Conservation (phyloP, 2,329 filamentous ascomycete genomes). For the Stemphylium beticola region DNA sequence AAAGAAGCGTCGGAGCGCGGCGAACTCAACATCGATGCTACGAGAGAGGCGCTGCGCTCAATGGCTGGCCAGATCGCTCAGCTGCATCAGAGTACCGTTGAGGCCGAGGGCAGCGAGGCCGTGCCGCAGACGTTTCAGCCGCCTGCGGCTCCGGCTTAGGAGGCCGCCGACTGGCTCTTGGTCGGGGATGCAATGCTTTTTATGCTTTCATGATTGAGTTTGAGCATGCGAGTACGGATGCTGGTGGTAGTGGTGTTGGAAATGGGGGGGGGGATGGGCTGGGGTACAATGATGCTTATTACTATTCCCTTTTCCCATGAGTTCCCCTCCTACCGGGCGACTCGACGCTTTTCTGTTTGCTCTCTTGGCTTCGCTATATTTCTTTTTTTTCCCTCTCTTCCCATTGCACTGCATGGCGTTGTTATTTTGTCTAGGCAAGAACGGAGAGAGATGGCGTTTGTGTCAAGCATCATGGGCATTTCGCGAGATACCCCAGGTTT, state of each 20-base stretch:
- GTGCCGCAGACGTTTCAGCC: constrained; percentile 14
- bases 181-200: neutral
- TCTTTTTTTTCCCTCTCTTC: neutral
- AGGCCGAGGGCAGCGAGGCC: constrained; percentile 16
- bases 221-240: too few species aligned
- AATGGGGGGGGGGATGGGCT: too few species aligned
- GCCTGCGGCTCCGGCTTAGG: constrained; percentile 31
- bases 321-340: too few species aligned
- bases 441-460: constrained; percentile 3
- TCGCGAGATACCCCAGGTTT: constrained; percentile 12
- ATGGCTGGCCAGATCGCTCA: constrained; percentile 41
- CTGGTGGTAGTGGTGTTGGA: too few species aligned
- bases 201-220: too few species aligned
- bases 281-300: too few species aligned
- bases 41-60: constrained; percentile 37
- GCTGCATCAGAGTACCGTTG: constrained; percentile 24
- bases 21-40: constrained; percentile 45
- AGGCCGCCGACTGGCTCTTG: neutral
- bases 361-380: neutral
- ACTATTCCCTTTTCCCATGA: too few species aligned
- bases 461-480: neutral
- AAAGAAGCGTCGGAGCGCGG: constrained; percentile 73
- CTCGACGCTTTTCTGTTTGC: neutral
- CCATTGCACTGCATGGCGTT: neutral
- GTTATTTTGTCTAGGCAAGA: neutral